phyloP scores from a whole-genome alignment of 345 rosid species.

The Gossypium turneri region DNA sequence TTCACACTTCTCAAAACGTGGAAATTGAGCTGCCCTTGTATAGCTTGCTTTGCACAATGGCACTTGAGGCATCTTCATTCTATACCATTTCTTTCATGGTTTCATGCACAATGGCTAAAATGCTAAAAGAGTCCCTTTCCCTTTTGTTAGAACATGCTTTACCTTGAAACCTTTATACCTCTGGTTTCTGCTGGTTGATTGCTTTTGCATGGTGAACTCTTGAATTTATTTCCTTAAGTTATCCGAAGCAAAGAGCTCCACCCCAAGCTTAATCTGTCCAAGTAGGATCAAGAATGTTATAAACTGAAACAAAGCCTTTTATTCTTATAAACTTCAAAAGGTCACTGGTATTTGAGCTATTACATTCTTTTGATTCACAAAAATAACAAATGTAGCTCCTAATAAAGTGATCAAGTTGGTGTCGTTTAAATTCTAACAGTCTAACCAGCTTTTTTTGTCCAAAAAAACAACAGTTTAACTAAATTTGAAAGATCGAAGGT shows the following conservation, averaged over 20 bases:
- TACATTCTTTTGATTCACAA: neutral
- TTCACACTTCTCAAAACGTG: too few relatives aligned
- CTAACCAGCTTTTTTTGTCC: too few relatives aligned
- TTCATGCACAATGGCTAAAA: too few relatives aligned
- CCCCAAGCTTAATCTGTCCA: too few relatives aligned
- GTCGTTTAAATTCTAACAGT: too few relatives aligned
- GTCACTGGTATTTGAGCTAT: neutral
- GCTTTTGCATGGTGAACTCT: slow-evolving; percentile 33
- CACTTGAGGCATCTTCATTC: neutral
- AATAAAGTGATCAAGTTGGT: too few relatives aligned
- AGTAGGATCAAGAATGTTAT: neutral
- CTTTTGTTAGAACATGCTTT: slow-evolving; percentile 33
- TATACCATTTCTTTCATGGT: too few relatives aligned
- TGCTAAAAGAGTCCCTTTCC: too few relatives aligned
- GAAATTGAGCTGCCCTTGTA: neutral
- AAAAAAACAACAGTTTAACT: too few relatives aligned
- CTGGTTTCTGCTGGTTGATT: slow-evolving; percentile 28
- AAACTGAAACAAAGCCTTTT: neutral
- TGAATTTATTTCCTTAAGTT: neutral
- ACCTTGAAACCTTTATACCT: slow-evolving; percentile 51
- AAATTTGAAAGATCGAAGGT: too few relatives aligned
- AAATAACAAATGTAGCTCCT: neutral
- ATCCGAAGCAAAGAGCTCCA: neutral
- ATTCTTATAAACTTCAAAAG: neutral
- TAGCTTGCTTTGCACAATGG: neutral